Conservation (phyloP, 2,329 filamentous ascomycete genomes). For the Colletotrichum tamarilloi region DNA sequence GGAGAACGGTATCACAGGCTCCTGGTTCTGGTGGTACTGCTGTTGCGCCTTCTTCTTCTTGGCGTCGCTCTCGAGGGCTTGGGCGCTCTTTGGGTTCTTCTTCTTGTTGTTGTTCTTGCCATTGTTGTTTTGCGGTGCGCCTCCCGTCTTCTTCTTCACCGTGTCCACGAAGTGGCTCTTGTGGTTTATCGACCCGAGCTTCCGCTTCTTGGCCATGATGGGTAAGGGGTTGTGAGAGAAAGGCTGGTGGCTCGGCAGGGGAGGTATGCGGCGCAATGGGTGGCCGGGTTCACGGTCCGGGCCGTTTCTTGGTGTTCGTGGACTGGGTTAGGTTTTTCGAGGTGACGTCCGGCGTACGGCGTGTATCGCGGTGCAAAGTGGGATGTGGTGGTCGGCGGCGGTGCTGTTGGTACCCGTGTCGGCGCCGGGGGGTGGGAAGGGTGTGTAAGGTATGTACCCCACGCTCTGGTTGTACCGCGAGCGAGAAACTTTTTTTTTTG, state of each 20-base stretch:
- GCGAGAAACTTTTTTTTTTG: conserved; percentile 25
- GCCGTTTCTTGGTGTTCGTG: not conserved
- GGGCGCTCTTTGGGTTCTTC: conserved; percentile 19
- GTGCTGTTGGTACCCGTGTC: conserved; percentile 26
- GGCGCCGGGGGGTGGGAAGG: conserved; percentile 6
- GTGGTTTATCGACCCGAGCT: conserved; percentile 46
- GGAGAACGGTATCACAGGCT: conserved; percentile 74
- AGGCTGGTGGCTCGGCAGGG: not conserved
- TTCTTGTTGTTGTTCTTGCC: conserved; percentile 38
- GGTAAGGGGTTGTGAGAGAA: too few relatives aligned
- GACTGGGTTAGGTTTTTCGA: not conserved
- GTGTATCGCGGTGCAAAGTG: conserved; percentile 14
- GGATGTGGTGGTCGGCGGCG: conserved; percentile 19
- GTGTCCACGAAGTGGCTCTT: conserved; percentile 33
- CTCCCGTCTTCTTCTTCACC: conserved; percentile 29
- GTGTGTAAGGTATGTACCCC: conserved; percentile 11
- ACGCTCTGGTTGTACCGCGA: conserved; percentile 15
- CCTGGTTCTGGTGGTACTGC: conserved; percentile 45
- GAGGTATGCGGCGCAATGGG: not conserved
- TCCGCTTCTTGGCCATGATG: conserved; percentile 56
- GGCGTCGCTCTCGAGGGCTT: conserved; percentile 18
- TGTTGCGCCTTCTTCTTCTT: conserved; percentile 36
- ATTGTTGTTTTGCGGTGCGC: conserved; percentile 21
- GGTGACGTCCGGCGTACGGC: not conserved
- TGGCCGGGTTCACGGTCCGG: not conserved